Base-by-base conservation (phyloP, 2,329 filamentous ascomycete species). In the Pyrenochaeta sp. region DNA sequence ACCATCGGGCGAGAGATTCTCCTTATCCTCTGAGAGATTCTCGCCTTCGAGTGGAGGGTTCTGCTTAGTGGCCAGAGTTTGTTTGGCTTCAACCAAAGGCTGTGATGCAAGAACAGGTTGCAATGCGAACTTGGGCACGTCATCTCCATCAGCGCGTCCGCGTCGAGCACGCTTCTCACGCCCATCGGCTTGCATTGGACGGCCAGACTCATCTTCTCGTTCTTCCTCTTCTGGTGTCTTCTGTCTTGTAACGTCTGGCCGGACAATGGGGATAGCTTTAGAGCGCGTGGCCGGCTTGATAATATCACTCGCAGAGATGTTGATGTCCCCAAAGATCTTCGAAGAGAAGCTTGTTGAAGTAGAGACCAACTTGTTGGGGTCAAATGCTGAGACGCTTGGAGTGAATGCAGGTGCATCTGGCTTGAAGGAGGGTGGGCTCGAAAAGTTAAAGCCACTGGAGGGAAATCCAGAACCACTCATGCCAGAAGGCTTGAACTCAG, bases 181-280 rank as follows among this genome's bases (percentile, higher is more conserved):
- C 18, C 86, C 86, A 53, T 89, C 85, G 51, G 80, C 81, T 58
- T 90, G 86, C n/a, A 81, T 82, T 17, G 84, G 75, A 21, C 87
- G 85, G 14, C 87, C 87, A 56, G 88, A 82, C 2, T 83, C 81
- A 55, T 87, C 85, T 52, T 89, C 82, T 9, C 75, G 29, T 72
- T 74, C 23, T 71, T 69, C 50, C 69, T 66, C 40, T 80, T 79
- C 53, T 59, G 77, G 64, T 81, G 87, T 69, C 37, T 62, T 61
- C 50, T 72, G 63, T 20, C 66, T 66, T 18, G 67, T 64, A 51
- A 58, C 61, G 50, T 86, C 81, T 1, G 90, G 90, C 33, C 82
- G 83, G 9, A 94, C 77, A 58, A 97, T 96, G 0, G 92, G 90
- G 49, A 97, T 85, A 9, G 92, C 92, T 77, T 95, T 97, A 4